Evolutionary conservation across 768 basidiomycete species (phyloP).

Genomic region (Leccinum variicolor): DNA sequence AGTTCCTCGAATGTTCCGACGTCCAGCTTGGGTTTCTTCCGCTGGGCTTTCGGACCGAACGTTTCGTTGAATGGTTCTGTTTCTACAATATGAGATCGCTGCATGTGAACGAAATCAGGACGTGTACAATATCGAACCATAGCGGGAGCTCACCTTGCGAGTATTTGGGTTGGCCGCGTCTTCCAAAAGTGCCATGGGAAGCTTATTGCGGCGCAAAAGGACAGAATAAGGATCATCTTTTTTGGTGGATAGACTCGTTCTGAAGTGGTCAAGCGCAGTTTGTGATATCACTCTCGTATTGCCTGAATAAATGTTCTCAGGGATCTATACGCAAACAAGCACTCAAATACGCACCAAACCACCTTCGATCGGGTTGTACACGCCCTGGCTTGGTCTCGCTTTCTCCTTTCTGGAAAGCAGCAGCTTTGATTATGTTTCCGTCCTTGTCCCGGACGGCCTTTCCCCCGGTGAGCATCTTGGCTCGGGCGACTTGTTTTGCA

Average conservation of each 20-base stretch:
- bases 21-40: constrained; percentile 84
- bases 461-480: constrained; percentile 92
- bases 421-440: constrained; percentile 90
- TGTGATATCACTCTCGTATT: constrained; percentile 99
- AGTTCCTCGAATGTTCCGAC: constrained; percentile 94
- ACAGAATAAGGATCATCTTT: constrained; percentile 97
- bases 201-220: constrained; percentile 87
- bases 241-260: constrained; percentile 78
- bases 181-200: constrained; percentile 94
- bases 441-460: constrained; percentile 88
- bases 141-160: constrained; percentile 58
- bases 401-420: constrained; percentile 95
- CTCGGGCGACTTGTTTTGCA: constrained; percentile 79
- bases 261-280: constrained; percentile 92
- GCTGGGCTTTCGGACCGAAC: constrained; percentile 93
- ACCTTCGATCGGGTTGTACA: constrained; percentile 92
- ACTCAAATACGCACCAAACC: constrained; percentile 76
- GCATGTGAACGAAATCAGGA: constrained; percentile 3
- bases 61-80: constrained; percentile 94
- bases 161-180: constrained; percentile 79
- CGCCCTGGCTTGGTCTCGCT: constrained; percentile 85
- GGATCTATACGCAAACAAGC: neutral
- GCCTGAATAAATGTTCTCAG: constrained; percentile 44
- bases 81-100: constrained; percentile 93
- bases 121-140: neutral